Conservation (phyloP, 2,329 filamentous ascomycete species). For the Cladosporium halotolerans region DNA sequence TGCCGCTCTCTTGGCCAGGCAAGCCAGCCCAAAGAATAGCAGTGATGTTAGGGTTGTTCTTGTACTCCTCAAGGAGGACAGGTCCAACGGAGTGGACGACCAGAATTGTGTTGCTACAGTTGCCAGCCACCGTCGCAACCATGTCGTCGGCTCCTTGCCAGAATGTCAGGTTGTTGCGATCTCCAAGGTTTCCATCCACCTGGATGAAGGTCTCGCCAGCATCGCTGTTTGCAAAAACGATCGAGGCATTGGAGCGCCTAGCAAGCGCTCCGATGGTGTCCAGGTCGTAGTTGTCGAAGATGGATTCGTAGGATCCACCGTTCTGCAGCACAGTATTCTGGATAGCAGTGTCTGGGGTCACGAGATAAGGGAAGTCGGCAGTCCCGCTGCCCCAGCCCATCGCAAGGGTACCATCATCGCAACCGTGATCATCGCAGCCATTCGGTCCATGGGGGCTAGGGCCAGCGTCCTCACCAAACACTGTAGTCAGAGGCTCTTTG, state of each 20-base stretch:
- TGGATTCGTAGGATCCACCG: constrained; percentile 21
- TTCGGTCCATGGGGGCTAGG: constrained; percentile 43
- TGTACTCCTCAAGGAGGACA: constrained; percentile 66
- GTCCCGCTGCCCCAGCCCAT: constrained; percentile 45
- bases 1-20: constrained; percentile 74
- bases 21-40: constrained; percentile 74
- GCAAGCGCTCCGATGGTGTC: constrained; percentile 26
- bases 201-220: constrained; percentile 46
- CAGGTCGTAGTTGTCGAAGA: constrained; percentile 23
- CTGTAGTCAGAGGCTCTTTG: constrained; percentile 41
- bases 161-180: constrained; percentile 43
- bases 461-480: constrained; percentile 47
- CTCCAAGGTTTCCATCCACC: constrained; percentile 38
- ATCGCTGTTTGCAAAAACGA: constrained; percentile 27
- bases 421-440: constrained; percentile 39
- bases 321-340: constrained; percentile 22
- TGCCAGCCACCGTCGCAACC: constrained; percentile 67
- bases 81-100: constrained; percentile 79
- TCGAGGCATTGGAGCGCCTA: constrained; percentile 32
- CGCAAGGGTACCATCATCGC: constrained; percentile 40
- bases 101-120: constrained; percentile 79
- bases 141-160: constrained; percentile 40
- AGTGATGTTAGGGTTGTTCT: constrained; percentile 66
- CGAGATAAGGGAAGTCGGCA: constrained; percentile 29
- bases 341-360: constrained; percentile 26